Evolutionary conservation across 2,329 filamentous ascomycete genomes (phyloP).

Genomic region (Cladobotryum mycophilum): DNA sequence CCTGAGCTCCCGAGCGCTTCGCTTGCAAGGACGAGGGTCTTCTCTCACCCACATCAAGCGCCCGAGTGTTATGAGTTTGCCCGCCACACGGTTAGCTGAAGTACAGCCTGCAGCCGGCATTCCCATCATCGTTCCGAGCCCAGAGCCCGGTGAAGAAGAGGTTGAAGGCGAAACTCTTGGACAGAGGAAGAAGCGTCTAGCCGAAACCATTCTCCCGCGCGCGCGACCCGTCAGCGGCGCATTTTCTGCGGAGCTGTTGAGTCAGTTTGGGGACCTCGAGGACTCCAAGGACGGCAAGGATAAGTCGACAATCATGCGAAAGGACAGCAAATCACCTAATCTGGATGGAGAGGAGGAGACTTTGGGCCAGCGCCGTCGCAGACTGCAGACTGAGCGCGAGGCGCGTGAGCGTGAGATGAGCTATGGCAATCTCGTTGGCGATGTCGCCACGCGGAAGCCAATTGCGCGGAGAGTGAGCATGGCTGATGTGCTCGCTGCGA

Average conservation of each 20-base stretch:
- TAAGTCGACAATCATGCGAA: slow-evolving; percentile 22
- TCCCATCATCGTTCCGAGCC: slow-evolving; percentile 21
- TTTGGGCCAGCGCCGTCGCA: slow-evolving; percentile 66
- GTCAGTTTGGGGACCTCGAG: slow-evolving; percentile 52
- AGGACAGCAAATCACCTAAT: slow-evolving; percentile 34
- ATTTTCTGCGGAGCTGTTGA: slow-evolving; percentile 64
- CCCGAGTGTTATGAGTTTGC: slow-evolving; percentile 35
- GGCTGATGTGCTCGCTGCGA: slow-evolving; percentile 50
- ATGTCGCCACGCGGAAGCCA: slow-evolving; percentile 11
- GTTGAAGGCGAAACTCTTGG: slow-evolving; percentile 60
- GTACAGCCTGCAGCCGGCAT: slow-evolving; percentile 14
- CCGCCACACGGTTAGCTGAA: slow-evolving; percentile 5
- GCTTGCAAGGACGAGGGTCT: slow-evolving; percentile 60
- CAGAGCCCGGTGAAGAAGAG: slow-evolving; percentile 42
- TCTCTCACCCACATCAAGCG: slow-evolving; percentile 34
- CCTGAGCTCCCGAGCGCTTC: slow-evolving; percentile 66
- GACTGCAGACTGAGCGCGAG: slow-evolving; percentile 64
- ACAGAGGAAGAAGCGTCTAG: slow-evolving; percentile 59
- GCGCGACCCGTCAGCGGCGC: slow-evolving; percentile 56
- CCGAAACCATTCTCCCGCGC: slow-evolving; percentile 42
- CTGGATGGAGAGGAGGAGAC: slow-evolving; percentile 59
- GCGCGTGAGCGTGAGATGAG: slow-evolving; percentile 53
- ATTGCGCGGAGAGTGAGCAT: slow-evolving; percentile 42
- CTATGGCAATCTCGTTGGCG: slow-evolving; percentile 22
- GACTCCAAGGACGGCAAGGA: slow-evolving; percentile 32